Evolutionary conservation across 31 red algal genomes (phyloP).

Genomic region (Endocladia muricata): DNA sequence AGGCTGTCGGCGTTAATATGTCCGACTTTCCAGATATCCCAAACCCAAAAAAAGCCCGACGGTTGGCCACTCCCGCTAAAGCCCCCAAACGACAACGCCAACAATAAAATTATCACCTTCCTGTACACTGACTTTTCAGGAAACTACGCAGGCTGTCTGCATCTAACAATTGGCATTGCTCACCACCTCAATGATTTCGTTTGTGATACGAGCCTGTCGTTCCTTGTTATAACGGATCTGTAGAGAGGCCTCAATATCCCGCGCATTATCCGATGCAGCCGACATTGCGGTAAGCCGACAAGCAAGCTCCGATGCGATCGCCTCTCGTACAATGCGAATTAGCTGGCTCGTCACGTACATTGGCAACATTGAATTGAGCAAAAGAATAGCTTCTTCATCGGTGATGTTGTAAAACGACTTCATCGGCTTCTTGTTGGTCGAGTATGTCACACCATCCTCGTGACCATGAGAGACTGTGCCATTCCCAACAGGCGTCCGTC

Average conservation of each 20-base stretch:
- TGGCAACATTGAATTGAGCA: conserved; percentile 66
- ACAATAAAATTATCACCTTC: not conserved
- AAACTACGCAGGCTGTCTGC: not conserved
- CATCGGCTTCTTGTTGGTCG: not conserved
- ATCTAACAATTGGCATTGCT: conserved; percentile 33
- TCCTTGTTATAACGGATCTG: conserved; percentile 46
- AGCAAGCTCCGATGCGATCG: conserved; percentile 62
- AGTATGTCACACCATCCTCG: not conserved
- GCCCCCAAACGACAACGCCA: conserved; percentile 18
- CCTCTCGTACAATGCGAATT: conserved; percentile 54
- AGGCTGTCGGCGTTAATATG: conserved; percentile 55
- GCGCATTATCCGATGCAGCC: conserved; percentile 66
- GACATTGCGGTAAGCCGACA: conserved; percentile 64
- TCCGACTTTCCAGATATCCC: conserved; percentile 57
- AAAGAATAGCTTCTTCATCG: conserved; percentile 41
- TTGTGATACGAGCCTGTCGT: conserved; percentile 64
- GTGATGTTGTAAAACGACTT: conserved; percentile 27
- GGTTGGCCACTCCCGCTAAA: not conserved
- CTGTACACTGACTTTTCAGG: not conserved
- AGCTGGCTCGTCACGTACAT: conserved; percentile 72
- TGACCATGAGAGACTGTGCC: not conserved
- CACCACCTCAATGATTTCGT: conserved; percentile 53
- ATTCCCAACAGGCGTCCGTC: not conserved
- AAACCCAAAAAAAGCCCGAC: conserved; percentile 27
- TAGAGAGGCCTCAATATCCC: conserved; percentile 32